phyloP scores from a whole-genome alignment of 257 asterid genomes.

The Solanum verrucosum region DNA sequence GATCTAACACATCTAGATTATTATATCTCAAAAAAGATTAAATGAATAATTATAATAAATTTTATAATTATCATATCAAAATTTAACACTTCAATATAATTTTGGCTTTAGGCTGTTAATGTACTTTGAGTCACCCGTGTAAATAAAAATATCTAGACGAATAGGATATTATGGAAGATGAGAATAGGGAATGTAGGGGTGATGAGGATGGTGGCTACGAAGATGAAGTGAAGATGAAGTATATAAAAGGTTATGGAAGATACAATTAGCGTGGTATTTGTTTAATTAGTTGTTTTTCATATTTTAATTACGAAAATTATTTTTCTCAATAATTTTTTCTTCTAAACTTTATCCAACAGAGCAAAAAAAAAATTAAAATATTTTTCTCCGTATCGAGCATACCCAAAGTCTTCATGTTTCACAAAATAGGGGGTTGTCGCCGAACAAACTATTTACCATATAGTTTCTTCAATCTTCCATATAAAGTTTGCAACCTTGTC shows the following conservation, averaged over 20 bases:
- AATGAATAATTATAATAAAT: too few species aligned
- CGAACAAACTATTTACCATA: background rate
- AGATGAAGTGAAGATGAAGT: too few species aligned
- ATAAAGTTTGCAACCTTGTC: background rate
- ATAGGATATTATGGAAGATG: too few species aligned
- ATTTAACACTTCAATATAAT: background rate
- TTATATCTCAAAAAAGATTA: background rate
- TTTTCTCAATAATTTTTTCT: too few species aligned
- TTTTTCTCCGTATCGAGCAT: background rate
- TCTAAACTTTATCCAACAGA: accelerated
- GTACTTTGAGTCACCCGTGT: background rate
- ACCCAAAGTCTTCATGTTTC: background rate
- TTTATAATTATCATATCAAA: too few species aligned
- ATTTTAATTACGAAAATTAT: too few species aligned
- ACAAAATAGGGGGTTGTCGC: background rate
- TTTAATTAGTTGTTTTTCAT: too few species aligned
- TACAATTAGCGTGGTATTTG: too few species aligned
- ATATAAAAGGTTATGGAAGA: background rate
- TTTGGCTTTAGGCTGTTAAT: too few species aligned
- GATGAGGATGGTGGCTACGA: background rate
- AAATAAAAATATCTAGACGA: too few species aligned
- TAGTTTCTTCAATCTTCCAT: background rate
- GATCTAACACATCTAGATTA: background rate
- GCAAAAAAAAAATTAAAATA: too few species aligned
- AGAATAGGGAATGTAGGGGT: background rate